phyloP scores from a whole-genome alignment of 352 stramenopile species.

The Phytophthora lateralis region DNA sequence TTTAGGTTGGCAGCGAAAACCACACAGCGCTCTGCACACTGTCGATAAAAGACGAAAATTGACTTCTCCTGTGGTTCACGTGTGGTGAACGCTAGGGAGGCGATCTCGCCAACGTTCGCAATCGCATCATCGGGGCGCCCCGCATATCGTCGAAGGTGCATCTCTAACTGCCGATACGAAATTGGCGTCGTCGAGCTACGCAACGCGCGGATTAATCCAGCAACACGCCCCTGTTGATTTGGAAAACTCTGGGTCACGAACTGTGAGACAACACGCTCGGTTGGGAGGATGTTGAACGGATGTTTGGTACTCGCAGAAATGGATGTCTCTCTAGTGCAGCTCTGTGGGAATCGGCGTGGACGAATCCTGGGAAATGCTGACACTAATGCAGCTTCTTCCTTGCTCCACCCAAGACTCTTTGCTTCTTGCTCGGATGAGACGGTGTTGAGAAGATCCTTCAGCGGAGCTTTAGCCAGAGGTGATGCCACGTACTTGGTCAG shows the following conservation, averaged over 20 bases:
- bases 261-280: slow-evolving; percentile 51
- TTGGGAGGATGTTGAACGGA: slow-evolving; percentile 67
- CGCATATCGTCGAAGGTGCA: slow-evolving; percentile 71
- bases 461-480: slow-evolving; percentile 29
- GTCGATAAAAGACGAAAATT: slow-evolving; percentile 47
- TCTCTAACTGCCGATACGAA: slow-evolving; percentile 75
- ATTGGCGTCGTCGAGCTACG: slow-evolving; percentile 60
- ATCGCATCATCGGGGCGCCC: slow-evolving; percentile 74
- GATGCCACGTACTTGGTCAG: slow-evolving; percentile 54
- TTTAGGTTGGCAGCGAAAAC: slow-evolving; percentile 65
- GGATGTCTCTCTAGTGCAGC: slow-evolving; percentile 22
- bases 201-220: slow-evolving; percentile 56
- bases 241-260: slow-evolving; percentile 66
- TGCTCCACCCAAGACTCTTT: slow-evolving; percentile 59
- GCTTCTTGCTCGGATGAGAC: slow-evolving; percentile 41
- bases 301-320: slow-evolving; percentile 48
- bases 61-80: slow-evolving; percentile 51
- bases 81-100: slow-evolving; percentile 52
- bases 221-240: slow-evolving; percentile 73
- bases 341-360: slow-evolving; percentile 43
- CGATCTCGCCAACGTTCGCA: slow-evolving; percentile 56
- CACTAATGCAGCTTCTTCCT: slow-evolving; percentile 60
- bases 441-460: slow-evolving; percentile 41
- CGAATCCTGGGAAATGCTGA: slow-evolving; percentile 27
- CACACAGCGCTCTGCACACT: slow-evolving; percentile 57